A percentile compares a stretch with the other conserved stretches of the same genome.
Evolutionary conservation across 345 rosid species (phyloP).

Genomic region (Leavenworthia alabamica): DNA sequence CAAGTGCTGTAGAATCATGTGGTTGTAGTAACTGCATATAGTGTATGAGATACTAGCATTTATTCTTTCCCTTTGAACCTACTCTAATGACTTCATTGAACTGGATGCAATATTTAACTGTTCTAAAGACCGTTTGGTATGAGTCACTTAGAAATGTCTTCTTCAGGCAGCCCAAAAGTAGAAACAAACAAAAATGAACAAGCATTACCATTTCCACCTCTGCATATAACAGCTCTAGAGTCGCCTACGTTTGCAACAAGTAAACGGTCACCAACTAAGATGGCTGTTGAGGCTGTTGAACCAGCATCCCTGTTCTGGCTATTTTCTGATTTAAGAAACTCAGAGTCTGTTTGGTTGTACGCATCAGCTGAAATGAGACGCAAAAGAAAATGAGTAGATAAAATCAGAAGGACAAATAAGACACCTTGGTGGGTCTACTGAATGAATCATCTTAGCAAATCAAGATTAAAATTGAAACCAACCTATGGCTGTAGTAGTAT

Average conservation of each 20-base stretch:
- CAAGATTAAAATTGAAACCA: background rate
- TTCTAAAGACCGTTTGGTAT: background rate
- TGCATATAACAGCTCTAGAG: constrained; percentile 95
- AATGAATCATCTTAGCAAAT: background rate
- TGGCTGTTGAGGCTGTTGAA: constrained; percentile 97
- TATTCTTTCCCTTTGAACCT: background rate
- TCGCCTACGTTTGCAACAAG: constrained; percentile 98
- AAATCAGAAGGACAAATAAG: constrained; percentile 16
- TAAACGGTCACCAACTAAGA: constrained; percentile 86
- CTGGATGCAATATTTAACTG: background rate
- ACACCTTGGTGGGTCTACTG: background rate
- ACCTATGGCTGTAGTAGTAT: constrained; percentile 94
- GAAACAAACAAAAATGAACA: background rate
- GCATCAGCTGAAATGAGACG: constrained; percentile 65
- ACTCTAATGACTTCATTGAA: background rate
- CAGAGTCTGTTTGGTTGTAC: constrained; percentile 84
- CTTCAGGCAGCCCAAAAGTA: background rate
- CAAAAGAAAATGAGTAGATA: constrained; percentile 3
- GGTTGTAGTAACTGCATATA: background rate
- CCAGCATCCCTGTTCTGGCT: constrained; percentile 98
- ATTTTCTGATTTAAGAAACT: constrained; percentile 85
- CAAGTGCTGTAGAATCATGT: background rate
- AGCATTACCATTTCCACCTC: constrained; percentile 81
- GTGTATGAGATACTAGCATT: no score
- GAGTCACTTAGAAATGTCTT: background rate